Evolutionary conservation across 257 asterid species (phyloP), one percentile per base, ranked within the genome.

Genomic region (Verbena officinalis): DNA sequence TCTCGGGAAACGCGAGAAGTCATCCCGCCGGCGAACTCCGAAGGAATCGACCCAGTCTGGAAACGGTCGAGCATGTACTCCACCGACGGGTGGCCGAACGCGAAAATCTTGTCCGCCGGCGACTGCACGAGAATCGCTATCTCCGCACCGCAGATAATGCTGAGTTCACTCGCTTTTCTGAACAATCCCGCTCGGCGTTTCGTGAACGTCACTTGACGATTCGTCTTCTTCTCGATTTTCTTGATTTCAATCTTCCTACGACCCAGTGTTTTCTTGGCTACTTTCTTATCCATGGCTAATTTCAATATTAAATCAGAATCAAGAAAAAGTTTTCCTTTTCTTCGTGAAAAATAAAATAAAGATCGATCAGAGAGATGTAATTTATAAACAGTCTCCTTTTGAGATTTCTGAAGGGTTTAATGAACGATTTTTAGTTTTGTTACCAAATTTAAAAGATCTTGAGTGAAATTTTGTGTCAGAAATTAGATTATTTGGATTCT

Each of bases 151-250:
- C 72, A 67, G 50, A 76, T 72, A 46, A 74, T 10, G 61, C 68
- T 21, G 48, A 81, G 75, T 17, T 81, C 83, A n/a, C 72, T 56
- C 0, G 83, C 83, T 16, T 81, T 78, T 3, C 61, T 53, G 67
- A 77, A 81, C 1, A 81, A 54, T 0, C 83, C 86, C 5, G 9
- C 2, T 17, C 81, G 75, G 0, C 80, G 75, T 36, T 78, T 75
- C 9, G 71, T 23, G 62, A 81, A 81, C 0, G 86, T 70, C 0
- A 72, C 83, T 31, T 69, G 75, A 1, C 74, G 24, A 9, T 36
- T 69, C 0, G 38, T 22, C 21, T 51, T 74, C 27, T 72, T 74
- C 44, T 69, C 66, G 13, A 77, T 75, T 43, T 77, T 79, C 56
- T 67, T 67, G 4, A 78, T 67, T 3, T 73, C 80, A 2, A 80